Percentiles rank a stretch among this genome's conserved stretches.
Conservation (phyloP, 2,329 filamentous ascomycete species). For the Colletotrichum tofieldiae region DNA sequence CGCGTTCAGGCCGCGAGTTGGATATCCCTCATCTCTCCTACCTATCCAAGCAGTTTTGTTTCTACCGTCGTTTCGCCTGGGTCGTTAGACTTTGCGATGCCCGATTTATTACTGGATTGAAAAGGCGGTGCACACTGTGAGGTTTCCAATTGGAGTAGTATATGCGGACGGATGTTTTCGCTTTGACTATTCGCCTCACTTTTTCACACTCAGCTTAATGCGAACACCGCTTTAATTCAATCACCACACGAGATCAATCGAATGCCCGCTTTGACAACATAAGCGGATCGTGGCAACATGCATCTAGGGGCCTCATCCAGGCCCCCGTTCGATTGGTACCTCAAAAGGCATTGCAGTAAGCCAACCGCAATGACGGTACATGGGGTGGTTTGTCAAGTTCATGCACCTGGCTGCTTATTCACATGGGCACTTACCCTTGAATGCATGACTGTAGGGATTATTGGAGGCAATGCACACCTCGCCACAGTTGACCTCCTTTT, state of each 20-base stretch:
- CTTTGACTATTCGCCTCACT: slow-evolving; percentile 36
- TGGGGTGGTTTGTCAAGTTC: neutral
- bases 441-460: neutral
- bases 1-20: neutral
- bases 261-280: neutral
- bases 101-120: neutral
- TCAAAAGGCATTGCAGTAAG: neutral
- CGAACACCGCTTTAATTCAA: slow-evolving; percentile 10
- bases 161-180: neutral
- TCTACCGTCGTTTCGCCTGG: neutral
- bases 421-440: too few relatives aligned
- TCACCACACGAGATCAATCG: neutral
- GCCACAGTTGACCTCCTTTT: neutral
- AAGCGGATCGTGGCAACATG: neutral
- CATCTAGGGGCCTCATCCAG: neutral
- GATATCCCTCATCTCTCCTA: neutral
- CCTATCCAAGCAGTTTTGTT: neutral
- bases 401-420: neutral
- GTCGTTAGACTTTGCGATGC: neutral
- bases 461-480: neutral
- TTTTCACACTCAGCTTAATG: slow-evolving; percentile 2
- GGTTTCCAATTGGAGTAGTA: neutral
- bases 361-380: too few relatives aligned
- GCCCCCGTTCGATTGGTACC: too few relatives aligned
- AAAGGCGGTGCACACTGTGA: neutral